Evolutionary conservation across 768 basidiomycete species (phyloP), one percentile per base, ranked within the genome.

Genomic region (Leccinum obscurum): DNA sequence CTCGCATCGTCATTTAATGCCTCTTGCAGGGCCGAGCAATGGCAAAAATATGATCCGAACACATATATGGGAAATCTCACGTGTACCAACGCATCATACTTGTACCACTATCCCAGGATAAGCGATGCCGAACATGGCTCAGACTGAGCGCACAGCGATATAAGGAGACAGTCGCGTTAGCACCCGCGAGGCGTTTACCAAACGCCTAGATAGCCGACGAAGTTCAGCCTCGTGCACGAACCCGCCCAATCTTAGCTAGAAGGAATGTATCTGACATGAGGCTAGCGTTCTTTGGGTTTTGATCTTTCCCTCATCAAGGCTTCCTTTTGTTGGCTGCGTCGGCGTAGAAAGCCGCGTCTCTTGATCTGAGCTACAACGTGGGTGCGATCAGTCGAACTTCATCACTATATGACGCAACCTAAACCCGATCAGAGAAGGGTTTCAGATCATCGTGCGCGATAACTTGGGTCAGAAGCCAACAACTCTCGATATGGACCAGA

Each of bases 311-410:
- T 9, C 55, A 59, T 61, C 37, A 50, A 52, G 64, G n/a, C 15
- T 26, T 68, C 64, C 69, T 46, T 62, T 69, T 69, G 60, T 68
- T 11, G 30, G 3, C n/a, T 14, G 20, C 49, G 54, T n/a, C 39
- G 39, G 39, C 17, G 35, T 24, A 10, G 13, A 24, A 53, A 5
- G 30, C 9, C 30, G n/a, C 44, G 14, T 48, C 22, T 48, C 52
- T 32, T 13, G 20, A n/a, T 24, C n/a, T 37, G 26, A 46, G 20
- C 44, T 13, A 46, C 10, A 11, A 22, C 44, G n/a, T 46, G 44
- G 44, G 20, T 46, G 6, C 44, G 20, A 46, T 11, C 20, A 46
- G 20, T 46, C 2, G 11, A 46, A 22, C 6, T 26, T 26, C 11
- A 20, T 10, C 2, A 46, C 44, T 46, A 20, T 20, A 20, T 20